Percentiles rank a stretch among this genome's conserved stretches.
These are phyloP conservation scores for Colletotrichum agaves DNA, from an alignment of 2,329 filamentous ascomycete species.

Conservation along the genomic window DNA sequence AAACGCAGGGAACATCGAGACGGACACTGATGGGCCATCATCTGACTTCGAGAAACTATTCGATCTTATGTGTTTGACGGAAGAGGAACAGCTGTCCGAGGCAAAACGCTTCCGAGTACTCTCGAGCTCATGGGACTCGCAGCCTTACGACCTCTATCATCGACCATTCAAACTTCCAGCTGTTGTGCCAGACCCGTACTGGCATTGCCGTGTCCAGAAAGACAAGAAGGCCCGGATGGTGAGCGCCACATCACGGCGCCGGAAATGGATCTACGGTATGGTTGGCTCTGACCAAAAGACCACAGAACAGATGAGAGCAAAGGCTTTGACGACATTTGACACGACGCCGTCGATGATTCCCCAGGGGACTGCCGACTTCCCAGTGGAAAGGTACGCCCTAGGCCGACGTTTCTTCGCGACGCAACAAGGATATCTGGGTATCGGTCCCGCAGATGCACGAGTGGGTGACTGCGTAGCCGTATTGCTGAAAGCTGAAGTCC, in stretches of 20 bases:
- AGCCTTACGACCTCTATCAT: slow-evolving; percentile 14
- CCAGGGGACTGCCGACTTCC: not conserved
- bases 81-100: not conserved
- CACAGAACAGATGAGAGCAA: not conserved
- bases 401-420: slow-evolving; percentile 11
- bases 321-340: not conserved
- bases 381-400: slow-evolving; percentile 1
- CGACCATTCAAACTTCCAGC: slow-evolving; percentile 4
- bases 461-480: slow-evolving; percentile 1
- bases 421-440: not conserved
- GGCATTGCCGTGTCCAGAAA: not conserved
- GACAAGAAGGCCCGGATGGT: not conserved
- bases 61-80: not conserved
- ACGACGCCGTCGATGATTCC: not conserved
- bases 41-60: not conserved
- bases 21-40: not conserved
- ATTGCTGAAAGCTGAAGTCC: not conserved
- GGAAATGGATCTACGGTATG: slow-evolving; percentile 5
- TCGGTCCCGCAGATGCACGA: not conserved
- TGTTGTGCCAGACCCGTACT: slow-evolving; percentile 3
- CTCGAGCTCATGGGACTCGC: not conserved
- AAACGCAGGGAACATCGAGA: too few relatives aligned
- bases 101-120: not conserved
- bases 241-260: not conserved
- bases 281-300: not conserved